A percentile compares a stretch with the other conserved stretches of the same genome.
Conservation (phyloP, 352 stramenopile genomes). For the Phytophthora fragariaefolia region DNA sequence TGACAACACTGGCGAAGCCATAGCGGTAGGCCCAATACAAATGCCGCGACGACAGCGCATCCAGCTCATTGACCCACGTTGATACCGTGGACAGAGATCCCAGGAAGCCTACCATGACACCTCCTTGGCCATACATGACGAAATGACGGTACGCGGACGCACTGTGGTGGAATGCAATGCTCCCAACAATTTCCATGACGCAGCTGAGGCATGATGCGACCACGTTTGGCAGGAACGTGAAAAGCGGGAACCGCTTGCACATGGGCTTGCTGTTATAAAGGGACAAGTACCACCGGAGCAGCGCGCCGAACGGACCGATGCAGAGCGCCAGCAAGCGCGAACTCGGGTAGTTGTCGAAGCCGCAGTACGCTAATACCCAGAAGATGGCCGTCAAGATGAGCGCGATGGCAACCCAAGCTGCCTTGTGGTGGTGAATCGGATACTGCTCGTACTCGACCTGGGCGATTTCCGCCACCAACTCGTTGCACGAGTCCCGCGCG, state of each 20-base stretch:
- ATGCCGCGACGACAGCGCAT: constrained; percentile 51
- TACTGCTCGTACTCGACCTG: constrained; percentile 61
- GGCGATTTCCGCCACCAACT: constrained; percentile 50
- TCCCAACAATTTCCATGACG: constrained; percentile 50
- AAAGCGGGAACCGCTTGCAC: constrained; percentile 68
- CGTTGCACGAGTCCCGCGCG: constrained; percentile 48
- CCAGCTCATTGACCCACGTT: constrained; percentile 70
- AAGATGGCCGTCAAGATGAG: constrained; percentile 42
- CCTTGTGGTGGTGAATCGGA: constrained; percentile 39
- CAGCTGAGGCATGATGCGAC: constrained; percentile 59
- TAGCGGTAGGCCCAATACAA: constrained; percentile 66
- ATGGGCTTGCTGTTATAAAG: constrained; percentile 52
- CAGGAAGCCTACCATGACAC: constrained; percentile 56
- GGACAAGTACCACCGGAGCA: constrained; percentile 65
- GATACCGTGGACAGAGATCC: constrained; percentile 78
- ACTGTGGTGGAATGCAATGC: constrained; percentile 34
- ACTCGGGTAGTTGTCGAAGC: constrained; percentile 55
- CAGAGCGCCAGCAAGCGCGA: constrained; percentile 61
- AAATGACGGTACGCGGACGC: constrained; percentile 44
- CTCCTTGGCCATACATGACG: constrained; percentile 54
- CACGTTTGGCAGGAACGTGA: constrained; percentile 72
- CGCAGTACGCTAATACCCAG: constrained; percentile 55
- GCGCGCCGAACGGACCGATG: constrained; percentile 62
- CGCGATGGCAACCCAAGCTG: constrained; percentile 32
- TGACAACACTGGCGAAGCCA: constrained; percentile 49